Conservation (phyloP, 225 moss, liverwort and hornwort species). For the Asterella californica region DNA sequence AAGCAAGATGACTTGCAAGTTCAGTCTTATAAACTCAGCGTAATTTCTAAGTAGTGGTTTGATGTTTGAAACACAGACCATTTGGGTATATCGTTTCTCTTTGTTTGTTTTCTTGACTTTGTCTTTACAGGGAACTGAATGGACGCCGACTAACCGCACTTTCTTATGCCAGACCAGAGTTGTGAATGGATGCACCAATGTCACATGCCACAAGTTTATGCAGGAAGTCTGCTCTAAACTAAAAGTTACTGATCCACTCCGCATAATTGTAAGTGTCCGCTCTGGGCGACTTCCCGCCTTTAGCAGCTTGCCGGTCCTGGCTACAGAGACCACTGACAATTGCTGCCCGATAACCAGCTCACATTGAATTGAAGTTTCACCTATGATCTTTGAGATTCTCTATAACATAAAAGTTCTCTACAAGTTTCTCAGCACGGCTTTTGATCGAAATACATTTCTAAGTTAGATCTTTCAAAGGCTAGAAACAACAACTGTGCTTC, state of each 20-base stretch:
- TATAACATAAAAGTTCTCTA: too few relatives aligned
- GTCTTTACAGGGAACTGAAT: background rate
- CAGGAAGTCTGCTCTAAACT: conserved; percentile 26
- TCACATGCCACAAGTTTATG: conserved; percentile 20
- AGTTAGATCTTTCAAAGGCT: background rate
- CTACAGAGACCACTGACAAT: background rate
- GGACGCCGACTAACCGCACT: background rate
- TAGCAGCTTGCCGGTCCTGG: background rate
- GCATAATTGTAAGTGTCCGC: conserved; percentile 26
- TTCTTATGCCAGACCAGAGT: conserved; percentile 18
- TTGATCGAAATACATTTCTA: background rate
- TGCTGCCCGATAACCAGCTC: background rate
- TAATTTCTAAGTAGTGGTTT: background rate
- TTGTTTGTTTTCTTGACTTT: background rate
- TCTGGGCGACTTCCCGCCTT: background rate
- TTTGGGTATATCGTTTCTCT: too few relatives aligned
- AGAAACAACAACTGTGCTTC: background rate
- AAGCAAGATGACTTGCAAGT: background rate
- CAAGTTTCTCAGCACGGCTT: background rate
- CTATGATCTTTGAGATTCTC: background rate
- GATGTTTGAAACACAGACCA: too few relatives aligned
- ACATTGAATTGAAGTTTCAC: background rate
- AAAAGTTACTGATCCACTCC: conserved; percentile 25
- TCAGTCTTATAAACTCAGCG: background rate
- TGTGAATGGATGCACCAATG: conserved; percentile 16